Evolutionary conservation across 768 basidiomycete genomes (phyloP).

Genomic region (Suillus subalutaceus): DNA sequence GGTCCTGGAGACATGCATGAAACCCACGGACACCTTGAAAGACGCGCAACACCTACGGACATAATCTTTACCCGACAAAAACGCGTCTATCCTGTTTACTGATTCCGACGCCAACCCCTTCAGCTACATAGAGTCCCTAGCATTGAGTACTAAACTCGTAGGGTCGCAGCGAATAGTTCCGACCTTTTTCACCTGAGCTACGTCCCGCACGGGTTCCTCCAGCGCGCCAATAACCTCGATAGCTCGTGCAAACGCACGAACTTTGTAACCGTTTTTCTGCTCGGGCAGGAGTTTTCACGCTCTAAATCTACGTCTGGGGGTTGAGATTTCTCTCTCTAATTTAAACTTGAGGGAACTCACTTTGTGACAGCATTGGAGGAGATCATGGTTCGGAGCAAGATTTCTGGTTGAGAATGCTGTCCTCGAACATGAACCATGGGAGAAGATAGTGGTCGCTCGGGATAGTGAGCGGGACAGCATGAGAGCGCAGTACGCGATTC

Average conservation of each 20-base stretch:
- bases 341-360: slow-evolving; percentile 32
- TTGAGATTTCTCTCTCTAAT: background rate
- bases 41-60: slow-evolving; percentile 35
- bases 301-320: slow-evolving; percentile 38
- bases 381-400: slow-evolving; percentile 36
- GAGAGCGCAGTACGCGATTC: background rate
- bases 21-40: slow-evolving; percentile 10
- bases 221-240: slow-evolving; percentile 45
- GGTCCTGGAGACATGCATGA: background rate
- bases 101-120: slow-evolving; percentile 44
- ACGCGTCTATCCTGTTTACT: slow-evolving; percentile 48
- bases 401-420: background rate
- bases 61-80: slow-evolving; percentile 34
- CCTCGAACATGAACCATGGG: background rate
- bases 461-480: slow-evolving; percentile 1
- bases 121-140: slow-evolving; percentile 22
- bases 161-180: slow-evolving; percentile 2
- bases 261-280: slow-evolving; percentile 50
- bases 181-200: slow-evolving; percentile 44
- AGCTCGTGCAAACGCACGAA: slow-evolving; percentile 52
- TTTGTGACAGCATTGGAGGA: slow-evolving; percentile 45
- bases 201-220: slow-evolving; percentile 46
- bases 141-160: background rate
- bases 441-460: background rate
- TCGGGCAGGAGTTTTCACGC: slow-evolving; percentile 40